Base-by-base conservation (phyloP, 164 flowering plant species). In the Pachysandra terminalis region DNA sequence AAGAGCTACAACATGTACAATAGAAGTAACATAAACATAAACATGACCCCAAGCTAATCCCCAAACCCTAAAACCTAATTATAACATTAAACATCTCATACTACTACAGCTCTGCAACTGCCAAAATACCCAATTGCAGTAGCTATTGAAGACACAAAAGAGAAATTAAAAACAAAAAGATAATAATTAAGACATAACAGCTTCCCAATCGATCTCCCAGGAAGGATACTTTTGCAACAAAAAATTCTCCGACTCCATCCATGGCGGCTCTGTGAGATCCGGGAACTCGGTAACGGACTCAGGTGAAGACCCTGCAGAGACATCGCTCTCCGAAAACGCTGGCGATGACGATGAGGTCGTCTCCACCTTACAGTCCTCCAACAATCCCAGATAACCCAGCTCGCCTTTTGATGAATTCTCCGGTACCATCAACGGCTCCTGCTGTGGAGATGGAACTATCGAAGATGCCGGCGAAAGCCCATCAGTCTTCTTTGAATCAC, bases 141-240 rank as follows among this genome's bases (percentile, higher is more conserved):
- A 67, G 72, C 78, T 75, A 52, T 71, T 61, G 45, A 19, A 40
- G 58, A 27, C 37, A 49, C 71, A 45, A 45, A 45, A 1, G 6
- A 1, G 10, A 45, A 45, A 12, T 1, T 10, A 5, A 5, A 45
- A 45, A 45, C 14, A 15, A 45, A 1, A 0, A 64, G 60, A 53
- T 4, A 14, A 27, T 22, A n/a, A 22, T 73, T 69, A 72, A 62
- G 83, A 74, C 23, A 80, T 77, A 16, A 91, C 75, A 22, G 88
- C 79, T 16, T 80, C 88, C 98, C 98, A 93, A 70, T 93, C 98
- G 16, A 89, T 82, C 78, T 90, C 97, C 64, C 78, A 78, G 1
- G 98, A 93, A 0, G 96, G 96, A 64, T 71, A 81, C 72, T 87
- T 88, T 73, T 80, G 75, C 85, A 93, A 76, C 77, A 63, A 41